These are phyloP conservation scores for Gracilariopsis chorda DNA, from an alignment of 23 red algal species.

Conservation along the genomic window DNA sequence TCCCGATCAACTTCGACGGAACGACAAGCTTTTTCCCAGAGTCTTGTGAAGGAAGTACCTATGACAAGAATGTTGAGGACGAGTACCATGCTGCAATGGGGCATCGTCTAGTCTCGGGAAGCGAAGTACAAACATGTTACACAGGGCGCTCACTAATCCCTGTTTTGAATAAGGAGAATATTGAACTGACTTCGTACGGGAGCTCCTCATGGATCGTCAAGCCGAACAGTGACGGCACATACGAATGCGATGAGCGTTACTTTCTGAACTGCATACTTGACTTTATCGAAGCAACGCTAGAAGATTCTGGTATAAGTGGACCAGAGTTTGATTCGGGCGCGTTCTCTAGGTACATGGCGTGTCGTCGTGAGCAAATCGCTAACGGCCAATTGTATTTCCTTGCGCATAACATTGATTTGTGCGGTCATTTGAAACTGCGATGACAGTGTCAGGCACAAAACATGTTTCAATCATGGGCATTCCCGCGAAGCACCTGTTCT, in stretches of 20 bases:
- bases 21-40: conserved; percentile 55
- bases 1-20: conserved; percentile 71
- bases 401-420: conserved; percentile 66
- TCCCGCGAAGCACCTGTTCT: not conserved
- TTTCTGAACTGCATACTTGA: conserved; percentile 67
- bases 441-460: too few relatives aligned
- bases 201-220: conserved; percentile 65
- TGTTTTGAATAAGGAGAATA: not conserved
- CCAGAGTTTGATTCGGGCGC: not conserved
- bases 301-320: not conserved
- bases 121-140: conserved; percentile 3
- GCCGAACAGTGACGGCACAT: conserved; percentile 16
- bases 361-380: conserved; percentile 26
- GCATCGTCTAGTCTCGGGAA: not conserved
- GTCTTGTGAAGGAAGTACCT: conserved; percentile 20
- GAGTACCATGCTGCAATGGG: conserved; percentile 29
- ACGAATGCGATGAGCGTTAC: conserved; percentile 42
- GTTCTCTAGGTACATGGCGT: not conserved
- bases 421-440: not conserved
- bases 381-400: conserved; percentile 38
- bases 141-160: conserved; percentile 38
- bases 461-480: not conserved
- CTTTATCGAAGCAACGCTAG: conserved; percentile 45
- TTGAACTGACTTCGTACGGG: not conserved
- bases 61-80: conserved; percentile 5